A percentile compares a stretch with the other conserved stretches of the same genome.
Evolutionary conservation across 805 yeast species (phyloP).

Genomic region (Saccharomyces eubayanus): DNA sequence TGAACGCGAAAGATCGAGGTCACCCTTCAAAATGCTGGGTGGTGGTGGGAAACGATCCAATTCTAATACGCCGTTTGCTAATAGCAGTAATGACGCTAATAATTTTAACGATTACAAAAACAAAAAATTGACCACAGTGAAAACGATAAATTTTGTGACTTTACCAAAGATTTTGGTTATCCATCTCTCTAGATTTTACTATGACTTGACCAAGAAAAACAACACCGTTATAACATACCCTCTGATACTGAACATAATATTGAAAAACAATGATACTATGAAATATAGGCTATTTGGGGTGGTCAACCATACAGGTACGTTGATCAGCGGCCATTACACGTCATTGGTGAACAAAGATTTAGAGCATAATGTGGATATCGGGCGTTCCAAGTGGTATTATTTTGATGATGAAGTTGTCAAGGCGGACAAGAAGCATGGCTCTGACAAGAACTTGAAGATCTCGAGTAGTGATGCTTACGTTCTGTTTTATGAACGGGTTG

Average conservation of each 20-base stretch:
- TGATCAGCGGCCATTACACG: conserved; percentile 72
- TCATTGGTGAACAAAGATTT: conserved; percentile 47
- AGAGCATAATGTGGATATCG: conserved; percentile 28
- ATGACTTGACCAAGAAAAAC: conserved; percentile 46
- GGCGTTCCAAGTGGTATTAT: conserved; percentile 52
- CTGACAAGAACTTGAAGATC: conserved; percentile 32
- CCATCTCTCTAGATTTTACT: conserved; percentile 73
- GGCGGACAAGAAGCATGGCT: conserved; percentile 40
- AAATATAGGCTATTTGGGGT: conserved; percentile 52
- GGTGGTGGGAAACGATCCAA: conserved; percentile 5
- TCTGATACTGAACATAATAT: conserved; percentile 40
- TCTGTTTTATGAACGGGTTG: conserved; percentile 48
- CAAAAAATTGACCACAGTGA: conserved; percentile 41
- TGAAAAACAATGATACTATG: conserved; percentile 28
- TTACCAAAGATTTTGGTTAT: conserved; percentile 73
- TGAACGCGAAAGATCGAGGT: conserved; percentile 13
- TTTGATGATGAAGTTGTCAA: conserved; percentile 65
- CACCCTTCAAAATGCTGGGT: conserved; percentile 9
- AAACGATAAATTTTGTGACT: conserved; percentile 65
- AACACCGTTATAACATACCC: conserved; percentile 49
- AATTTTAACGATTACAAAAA: conserved; percentile 47
- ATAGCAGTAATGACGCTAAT: conserved; percentile 46
- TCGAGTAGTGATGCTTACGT: conserved; percentile 60
- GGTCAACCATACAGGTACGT: conserved; percentile 62
- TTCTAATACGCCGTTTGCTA: conserved; percentile 36